phyloP scores from a whole-genome alignment of 148 eudicot species.

The Spergularia bocconei region DNA sequence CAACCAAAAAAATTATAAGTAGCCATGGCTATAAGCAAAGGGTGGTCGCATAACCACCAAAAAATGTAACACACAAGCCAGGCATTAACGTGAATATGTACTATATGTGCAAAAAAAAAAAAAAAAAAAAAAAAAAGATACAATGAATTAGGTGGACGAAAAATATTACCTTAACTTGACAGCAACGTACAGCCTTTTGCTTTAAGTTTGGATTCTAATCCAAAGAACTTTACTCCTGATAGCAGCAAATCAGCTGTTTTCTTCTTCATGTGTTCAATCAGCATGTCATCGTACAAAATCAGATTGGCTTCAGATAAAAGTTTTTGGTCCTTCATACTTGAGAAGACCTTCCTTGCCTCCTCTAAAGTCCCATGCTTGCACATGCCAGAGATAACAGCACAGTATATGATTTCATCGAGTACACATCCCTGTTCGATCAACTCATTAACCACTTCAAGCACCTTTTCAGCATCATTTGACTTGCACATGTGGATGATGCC shows the following conservation, averaged over 20 bases:
- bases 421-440: conserved; percentile 59
- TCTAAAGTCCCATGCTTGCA: conserved; percentile 84
- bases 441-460: conserved; percentile 65
- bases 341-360: conserved; percentile 75
- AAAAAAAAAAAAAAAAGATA: neutral
- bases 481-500: conserved; percentile 68
- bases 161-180: conserved; percentile 37
- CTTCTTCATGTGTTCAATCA: conserved; percentile 75
- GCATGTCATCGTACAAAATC: conserved; percentile 74
- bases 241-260: conserved; percentile 80
- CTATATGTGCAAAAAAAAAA: neutral
- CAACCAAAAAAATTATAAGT: neutral
- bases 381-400: conserved; percentile 86
- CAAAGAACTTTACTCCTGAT: conserved; percentile 78
- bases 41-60: neutral
- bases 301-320: conserved; percentile 59
- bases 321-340: conserved; percentile 48
- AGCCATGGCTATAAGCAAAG: neutral
- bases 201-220: conserved; percentile 71
- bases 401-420: conserved; percentile 53
- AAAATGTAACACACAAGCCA: neutral
- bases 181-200: conserved; percentile 66
- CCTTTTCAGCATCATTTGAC: conserved; percentile 59
- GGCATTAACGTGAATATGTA: neutral
- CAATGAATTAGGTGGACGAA: neutral